Evolutionary conservation across 192 early-diverging fungal genomes (phyloP).

Genomic region (Coemansia sp.): DNA sequence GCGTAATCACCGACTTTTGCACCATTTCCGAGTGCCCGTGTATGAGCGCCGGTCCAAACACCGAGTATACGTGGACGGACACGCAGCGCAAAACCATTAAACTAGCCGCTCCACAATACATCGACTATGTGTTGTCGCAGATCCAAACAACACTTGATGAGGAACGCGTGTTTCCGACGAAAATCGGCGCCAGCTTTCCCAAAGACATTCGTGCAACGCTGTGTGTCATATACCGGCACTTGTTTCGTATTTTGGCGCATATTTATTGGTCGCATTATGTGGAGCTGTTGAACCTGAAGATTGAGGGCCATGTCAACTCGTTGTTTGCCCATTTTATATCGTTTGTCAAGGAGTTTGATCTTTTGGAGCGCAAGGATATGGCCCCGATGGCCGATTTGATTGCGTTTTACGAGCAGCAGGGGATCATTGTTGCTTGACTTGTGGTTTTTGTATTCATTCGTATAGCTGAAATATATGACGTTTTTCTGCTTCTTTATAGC

Average conservation of each 20-base stretch:
- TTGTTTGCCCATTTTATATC: slow-evolving; percentile 94
- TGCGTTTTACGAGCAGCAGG: slow-evolving; percentile 50
- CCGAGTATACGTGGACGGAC: slow-evolving; percentile 94
- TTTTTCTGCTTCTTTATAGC: too few relatives aligned
- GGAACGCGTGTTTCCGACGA: slow-evolving; percentile 91
- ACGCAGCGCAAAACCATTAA: slow-evolving; percentile 75
- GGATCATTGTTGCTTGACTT: slow-evolving; percentile 18
- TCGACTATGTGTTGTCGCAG: slow-evolving; percentile 88
- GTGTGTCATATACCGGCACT: slow-evolving; percentile 75
- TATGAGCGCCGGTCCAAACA: slow-evolving; percentile 80
- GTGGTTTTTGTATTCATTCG: neutral
- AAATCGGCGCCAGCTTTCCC: slow-evolving; percentile 87
- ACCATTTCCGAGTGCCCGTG: slow-evolving; percentile 74
- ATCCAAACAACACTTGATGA: slow-evolving; percentile 86
- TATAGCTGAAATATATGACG: too few relatives aligned
- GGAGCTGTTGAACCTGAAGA: slow-evolving; percentile 75
- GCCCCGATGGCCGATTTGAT: slow-evolving; percentile 80
- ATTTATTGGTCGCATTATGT: slow-evolving; percentile 92
- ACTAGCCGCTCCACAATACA: slow-evolving; percentile 90
- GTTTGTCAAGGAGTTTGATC: slow-evolving; percentile 90
- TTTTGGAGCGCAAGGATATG: slow-evolving; percentile 89
- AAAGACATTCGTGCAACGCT: slow-evolving; percentile 69
- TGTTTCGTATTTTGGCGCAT: slow-evolving; percentile 89
- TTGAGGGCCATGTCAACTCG: slow-evolving; percentile 92
- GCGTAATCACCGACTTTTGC: slow-evolving; percentile 86